phyloP scores from a whole-genome alignment of 176 grass and related monocot genomes.

The Triticum turgidum region DNA sequence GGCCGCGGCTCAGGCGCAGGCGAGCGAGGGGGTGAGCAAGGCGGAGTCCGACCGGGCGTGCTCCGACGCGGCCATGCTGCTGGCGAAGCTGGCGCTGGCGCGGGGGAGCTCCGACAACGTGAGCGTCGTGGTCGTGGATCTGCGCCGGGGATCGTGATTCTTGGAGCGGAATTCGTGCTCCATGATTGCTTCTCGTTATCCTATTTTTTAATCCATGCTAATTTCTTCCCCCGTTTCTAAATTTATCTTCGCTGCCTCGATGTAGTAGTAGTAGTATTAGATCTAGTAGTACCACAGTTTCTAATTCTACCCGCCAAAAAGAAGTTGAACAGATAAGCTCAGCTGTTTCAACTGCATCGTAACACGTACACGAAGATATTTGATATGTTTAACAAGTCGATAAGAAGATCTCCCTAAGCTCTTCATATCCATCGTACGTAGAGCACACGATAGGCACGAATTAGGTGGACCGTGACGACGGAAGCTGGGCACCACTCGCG shows the following conservation, averaged over 20 bases:
- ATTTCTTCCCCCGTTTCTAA: neutral
- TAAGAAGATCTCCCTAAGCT: neutral
- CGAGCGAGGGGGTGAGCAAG: neutral
- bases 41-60: slow-evolving; percentile 68
- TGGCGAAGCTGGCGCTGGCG: slow-evolving; percentile 90
- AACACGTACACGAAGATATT: neutral
- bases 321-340: slow-evolving; percentile 1
- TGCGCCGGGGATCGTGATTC: slow-evolving; percentile 44
- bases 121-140: slow-evolving; percentile 85
- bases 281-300: neutral
- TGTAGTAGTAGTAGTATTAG: neutral
- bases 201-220: neutral
- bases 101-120: slow-evolving; percentile 83
- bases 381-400: neutral
- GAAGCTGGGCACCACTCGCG: neutral
- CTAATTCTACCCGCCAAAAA: neutral
- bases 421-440: too few species aligned
- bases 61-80: slow-evolving; percentile 80
- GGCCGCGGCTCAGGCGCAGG: neutral
- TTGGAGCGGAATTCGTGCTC: slow-evolving; percentile 25
- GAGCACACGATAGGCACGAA: neutral
- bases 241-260: neutral
- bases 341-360: neutral
- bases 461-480: neutral
- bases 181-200: slow-evolving; percentile 1